Evolutionary conservation across 352 stramenopile species (phyloP), one percentile per base, ranked within the genome.

Genomic region (Peronospora farinosa): DNA sequence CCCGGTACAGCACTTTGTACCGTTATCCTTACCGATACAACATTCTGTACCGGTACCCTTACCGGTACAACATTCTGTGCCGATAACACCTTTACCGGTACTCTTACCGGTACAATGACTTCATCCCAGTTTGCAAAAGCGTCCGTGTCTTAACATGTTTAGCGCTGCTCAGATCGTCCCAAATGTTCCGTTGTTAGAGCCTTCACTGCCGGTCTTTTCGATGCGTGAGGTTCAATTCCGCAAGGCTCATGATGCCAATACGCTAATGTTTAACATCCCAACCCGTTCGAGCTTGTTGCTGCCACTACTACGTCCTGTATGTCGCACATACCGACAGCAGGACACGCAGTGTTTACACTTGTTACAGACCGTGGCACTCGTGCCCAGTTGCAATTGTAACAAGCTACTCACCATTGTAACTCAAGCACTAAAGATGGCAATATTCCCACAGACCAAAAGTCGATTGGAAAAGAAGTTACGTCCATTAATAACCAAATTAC

Each of bases 271-370:
- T 60, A 68, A 56, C 4, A 51, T 86, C 0, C 73, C 73, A 8
- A 31, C 55, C 17, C 58, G 47, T 39, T 85, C 79, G 19, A 86
- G 75, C 32, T 27, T 85, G 23, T 56, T 92, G 44, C 64, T 89
- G 28, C 69, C 69, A 35, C 50, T 92, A 16, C 44, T 77, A 9
- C 47, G 40, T 8, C 77, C 78, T 15, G 55, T 51, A 5, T 48
- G 47, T 38, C 72, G 85, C 60, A 46, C 59, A 8, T 88, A 87
- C 59, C 73, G 74, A 40, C 60, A 85, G 57, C 72, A 70, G 9
- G 81, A 89, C 47, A 44, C 65, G 15, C 77, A 74, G 11, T 89
- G 81, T 67, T 66, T 92, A 32, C 77, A 87, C 21, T 50, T 87
- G 56, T 64, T 92, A 37, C 72, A 89, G 45, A 65, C 67, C 7